A percentile compares a stretch with the other conserved stretches of the same genome.
These are phyloP conservation scores for Talaromyces sp. DNA, from an alignment of 2,329 filamentous ascomycete genomes.

Conservation along the genomic window DNA sequence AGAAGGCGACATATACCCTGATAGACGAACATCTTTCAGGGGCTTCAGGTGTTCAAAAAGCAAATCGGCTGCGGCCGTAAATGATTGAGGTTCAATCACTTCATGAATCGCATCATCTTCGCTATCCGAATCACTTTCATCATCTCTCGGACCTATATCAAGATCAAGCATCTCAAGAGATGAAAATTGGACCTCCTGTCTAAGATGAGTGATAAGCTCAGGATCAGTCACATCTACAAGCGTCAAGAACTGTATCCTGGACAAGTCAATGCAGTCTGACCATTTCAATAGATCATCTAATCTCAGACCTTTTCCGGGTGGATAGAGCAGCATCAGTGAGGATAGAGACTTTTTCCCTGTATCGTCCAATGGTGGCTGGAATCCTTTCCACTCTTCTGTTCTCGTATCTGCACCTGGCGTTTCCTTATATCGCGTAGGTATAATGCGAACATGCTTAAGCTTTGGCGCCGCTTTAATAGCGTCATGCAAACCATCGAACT, in stretches of 20 bases:
- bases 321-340: not conserved
- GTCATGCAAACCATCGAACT: not conserved
- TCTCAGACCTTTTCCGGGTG: not conserved
- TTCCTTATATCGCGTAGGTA: not conserved
- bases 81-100: too few relatives aligned
- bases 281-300: not conserved
- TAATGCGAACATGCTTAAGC: not conserved
- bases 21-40: not conserved
- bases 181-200: not conserved
- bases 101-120: too few relatives aligned
- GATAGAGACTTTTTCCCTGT: not conserved
- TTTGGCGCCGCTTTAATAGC: not conserved
- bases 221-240: not conserved
- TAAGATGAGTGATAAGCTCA: not conserved
- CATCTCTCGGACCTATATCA: not conserved
- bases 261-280: not conserved
- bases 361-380: not conserved
- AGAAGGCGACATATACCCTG: not conserved
- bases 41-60: not conserved
- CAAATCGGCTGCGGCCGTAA: not conserved
- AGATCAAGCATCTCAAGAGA: not conserved
- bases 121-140: too few relatives aligned
- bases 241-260: not conserved
- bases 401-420: too few relatives aligned
- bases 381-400: not conserved